Evolutionary conservation across 345 rosid species (phyloP).

Genomic region (Hirschfeldia incana): DNA sequence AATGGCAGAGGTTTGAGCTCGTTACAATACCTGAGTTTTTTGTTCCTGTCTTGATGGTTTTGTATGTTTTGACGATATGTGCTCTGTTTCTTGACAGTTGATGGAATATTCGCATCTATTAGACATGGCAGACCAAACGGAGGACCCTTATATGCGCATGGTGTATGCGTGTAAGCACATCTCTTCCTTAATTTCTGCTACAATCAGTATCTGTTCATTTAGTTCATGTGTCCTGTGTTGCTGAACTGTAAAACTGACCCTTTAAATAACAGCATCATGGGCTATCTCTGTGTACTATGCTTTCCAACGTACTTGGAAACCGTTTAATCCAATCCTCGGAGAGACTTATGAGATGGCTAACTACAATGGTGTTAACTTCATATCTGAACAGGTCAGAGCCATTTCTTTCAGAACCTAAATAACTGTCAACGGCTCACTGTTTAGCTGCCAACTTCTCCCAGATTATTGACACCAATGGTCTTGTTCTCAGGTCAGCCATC

Average conservation of each 20-base stretch:
- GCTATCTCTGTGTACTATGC: constrained; percentile 91
- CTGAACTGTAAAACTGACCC: constrained; percentile 5
- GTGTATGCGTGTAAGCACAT: constrained; percentile 78
- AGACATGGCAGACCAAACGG: constrained; percentile 87
- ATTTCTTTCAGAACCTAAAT: constrained; percentile 2
- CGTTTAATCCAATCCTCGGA: constrained; percentile 97
- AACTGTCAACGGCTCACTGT: neutral
- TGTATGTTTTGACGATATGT: neutral
- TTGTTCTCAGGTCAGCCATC: constrained; percentile 72
- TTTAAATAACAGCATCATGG: constrained; percentile 72
- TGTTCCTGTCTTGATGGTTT: constrained; percentile 4
- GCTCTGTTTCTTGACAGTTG: constrained; percentile 54
- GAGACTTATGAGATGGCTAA: constrained; percentile 92
- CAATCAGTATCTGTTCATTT: constrained; percentile 12
- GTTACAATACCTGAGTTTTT: neutral
- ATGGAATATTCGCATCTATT: constrained; percentile 91
- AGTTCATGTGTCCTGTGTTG: neutral
- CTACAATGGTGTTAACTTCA: constrained; percentile 69
- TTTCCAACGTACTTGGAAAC: constrained; percentile 93
- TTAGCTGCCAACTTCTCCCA: constrained; percentile 9
- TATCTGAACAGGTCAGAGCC: constrained; percentile 72
- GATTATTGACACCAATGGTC: constrained; percentile 18
- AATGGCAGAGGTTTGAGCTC: constrained; percentile 89
- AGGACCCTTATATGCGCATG: constrained; percentile 92
- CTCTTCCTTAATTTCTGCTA: constrained; percentile 3